phyloP scores from a whole-genome alignment of 257 asterid species.

The Fraxinus anomala region DNA sequence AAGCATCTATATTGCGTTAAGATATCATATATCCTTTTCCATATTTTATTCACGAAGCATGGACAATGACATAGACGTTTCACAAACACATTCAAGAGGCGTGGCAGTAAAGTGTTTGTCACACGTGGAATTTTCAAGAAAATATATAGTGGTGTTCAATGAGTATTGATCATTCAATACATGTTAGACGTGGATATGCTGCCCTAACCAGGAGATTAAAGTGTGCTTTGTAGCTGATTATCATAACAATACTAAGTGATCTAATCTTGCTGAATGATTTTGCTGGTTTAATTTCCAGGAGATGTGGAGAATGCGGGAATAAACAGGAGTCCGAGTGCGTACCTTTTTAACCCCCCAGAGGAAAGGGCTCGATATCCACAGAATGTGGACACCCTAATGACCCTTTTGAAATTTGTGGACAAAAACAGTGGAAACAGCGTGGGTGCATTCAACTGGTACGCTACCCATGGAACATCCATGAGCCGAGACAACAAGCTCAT shows the following conservation, averaged over 20 bases:
- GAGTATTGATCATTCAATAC: too few species aligned
- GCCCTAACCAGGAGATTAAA: too few species aligned
- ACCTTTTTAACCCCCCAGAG: constrained; percentile 49
- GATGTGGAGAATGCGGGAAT: constrained; percentile 57
- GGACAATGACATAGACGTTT: too few species aligned
- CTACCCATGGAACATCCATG: constrained; percentile 76
- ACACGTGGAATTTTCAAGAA: background rate
- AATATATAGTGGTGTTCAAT: too few species aligned
- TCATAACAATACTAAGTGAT: background rate
- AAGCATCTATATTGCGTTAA: background rate
- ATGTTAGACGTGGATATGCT: too few species aligned
- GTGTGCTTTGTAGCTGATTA: too few species aligned
- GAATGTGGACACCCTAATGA: constrained; percentile 56
- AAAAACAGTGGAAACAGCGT: constrained; percentile 32
- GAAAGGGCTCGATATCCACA: constrained; percentile 48
- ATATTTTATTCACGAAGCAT: too few species aligned
- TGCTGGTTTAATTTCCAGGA: constrained; percentile 34
- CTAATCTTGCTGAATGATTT: background rate
- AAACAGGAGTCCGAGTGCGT: constrained; percentile 70
- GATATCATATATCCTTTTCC: background rate
- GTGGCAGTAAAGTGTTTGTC: too few species aligned
- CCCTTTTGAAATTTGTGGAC: constrained; percentile 58
- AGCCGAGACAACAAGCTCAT: constrained; percentile 55
- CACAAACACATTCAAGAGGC: too few species aligned
- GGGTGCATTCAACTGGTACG: constrained; percentile 64